Evolutionary conservation across 2,329 filamentous ascomycete species (phyloP), one percentile per base, ranked within the genome.

Genomic region (Dryadomyces quercivorus): DNA sequence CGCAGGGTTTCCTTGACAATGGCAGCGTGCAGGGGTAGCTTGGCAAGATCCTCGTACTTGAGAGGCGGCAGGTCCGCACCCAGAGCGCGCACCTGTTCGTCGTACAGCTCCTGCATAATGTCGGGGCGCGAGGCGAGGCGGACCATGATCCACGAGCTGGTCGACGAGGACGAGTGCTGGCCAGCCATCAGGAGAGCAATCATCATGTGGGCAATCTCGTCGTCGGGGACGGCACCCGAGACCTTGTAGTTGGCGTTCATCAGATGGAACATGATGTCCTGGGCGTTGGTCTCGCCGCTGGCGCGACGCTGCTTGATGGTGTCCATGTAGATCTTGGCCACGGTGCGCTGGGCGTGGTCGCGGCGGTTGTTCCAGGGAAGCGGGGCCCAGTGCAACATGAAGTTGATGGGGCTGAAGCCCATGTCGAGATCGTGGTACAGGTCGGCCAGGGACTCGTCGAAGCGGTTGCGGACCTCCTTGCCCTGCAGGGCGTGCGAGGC

Each of bases 1-100:
- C 91, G 86, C 43, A 96, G 84, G 2, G 91, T 95, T 72, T 96
- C 91, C 73, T 92, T 93, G 71, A 96, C 79, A 59, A 94, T 84
- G 63, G 88, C 85, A 62, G 84, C 77, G 74, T 95, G 88, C 20
- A 96, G 80, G 50, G 88, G 82, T 38, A 96, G 78, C 68, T 85
- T 85, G 61, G 84, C 75, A 16, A 96, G 78, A 60, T 85, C 79
- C 60, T 95, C 91, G 66, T 86, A 92, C 50, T 77, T 80, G 49
- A 95, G 77, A 15, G 82, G 75, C 18, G 86, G 87, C 49, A 93
- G 78, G 64, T 91, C 82, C 22, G 81, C 70, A 36, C 90, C 91
- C 15, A 95, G 77, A 55, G 77, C 77, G 54, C 78, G 69, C 61
- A 86, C 73, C 69, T 96, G 92, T 71, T 97, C 92, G 58, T 80